Base-by-base conservation (phyloP, 768 basidiomycete species). In the Rhizopogon sp. region DNA sequence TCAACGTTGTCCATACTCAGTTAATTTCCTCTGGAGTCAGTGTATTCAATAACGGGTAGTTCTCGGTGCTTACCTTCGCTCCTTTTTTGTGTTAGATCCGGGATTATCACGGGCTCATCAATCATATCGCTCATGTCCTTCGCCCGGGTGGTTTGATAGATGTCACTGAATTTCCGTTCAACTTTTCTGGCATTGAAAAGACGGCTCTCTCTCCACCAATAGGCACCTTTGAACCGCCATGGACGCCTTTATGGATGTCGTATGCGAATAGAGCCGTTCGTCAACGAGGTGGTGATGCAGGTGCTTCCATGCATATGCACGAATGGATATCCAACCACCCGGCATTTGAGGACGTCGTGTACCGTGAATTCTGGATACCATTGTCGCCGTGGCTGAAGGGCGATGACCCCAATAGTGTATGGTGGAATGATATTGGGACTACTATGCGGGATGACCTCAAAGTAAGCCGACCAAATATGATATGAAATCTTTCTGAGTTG, bases 21-120 rank as follows among this genome's bases (percentile, higher is more conserved):
- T 78, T 90, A 39, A 79, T 91, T 55, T 78, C 84, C 3, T 82
- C 87, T 22, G 90, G 90, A 39, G 89, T 90, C 63, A 65, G 87
- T 73, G 39, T 41, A n/a, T 29, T 33, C 29, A 39, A 49, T 44
- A 14, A 37, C 7, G 14, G 8, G 22, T 10, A 11, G 25, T n/a
- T 60, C 42, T 56, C 55, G 42, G 50, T 54, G 50, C 55, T 39
- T 41, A 56, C 44, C 22, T 45, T 63, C 58, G 47, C 54, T 60
- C 60, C 45, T 57, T 52, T 51, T 46, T 61, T 59, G 52, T 22
- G 39, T 31, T 64, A 89, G 88, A 84, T 92, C 57, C 81, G 77
- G 60, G 83, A 91, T 64, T 92, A 85, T 58, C 70, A 72, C 3
- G 70, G 65, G 14, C 70, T 91, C 57, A 77, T 90, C 51, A 76